Base-by-base conservation (phyloP, 169 alveolate genomes). In the Cryptosporidium bovis region DNA sequence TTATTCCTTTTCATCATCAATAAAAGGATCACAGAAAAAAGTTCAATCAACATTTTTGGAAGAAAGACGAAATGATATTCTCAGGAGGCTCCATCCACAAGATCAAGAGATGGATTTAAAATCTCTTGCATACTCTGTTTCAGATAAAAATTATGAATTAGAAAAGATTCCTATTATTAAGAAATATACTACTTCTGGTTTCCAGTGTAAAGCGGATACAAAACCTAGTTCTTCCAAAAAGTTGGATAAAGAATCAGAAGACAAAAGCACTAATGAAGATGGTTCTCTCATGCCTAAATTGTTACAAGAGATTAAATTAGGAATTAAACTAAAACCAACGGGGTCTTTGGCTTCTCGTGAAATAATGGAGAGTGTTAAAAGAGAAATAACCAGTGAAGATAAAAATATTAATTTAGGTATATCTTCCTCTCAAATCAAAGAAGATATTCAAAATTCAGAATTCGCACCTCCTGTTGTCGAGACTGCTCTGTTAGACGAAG, bases 391-490 rank as follows among this genome's bases (percentile, higher is more conserved):
- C 29, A 62, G 71, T 40, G 33, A 50, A 4, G 24, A 58, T 20
- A 77, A 56, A 31, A 16, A 31, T 44, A 46, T 13, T 13, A 40
- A 77, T 77, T 40, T 77, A 8, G 71, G 87, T 34, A 24, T 77
- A 44, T 60, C 71, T 27, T 77, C 87, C 44, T 60, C 77, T 60
- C 87, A 77, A 77, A 56, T 77, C 31, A 60, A 46, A 27, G 51
- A 40, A 20, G 71, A 56, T 36, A 56, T 77, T 44, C 77, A 77
- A 20, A 34, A 68, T 18, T 58, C 87, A 18, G 87, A 77, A 20
- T 77, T 77, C 36, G 27, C 69, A 60, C 87, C 87, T 40, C 87
- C 87, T 36, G 27, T 77, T 58, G 71, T 77, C 7, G 87, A 77
- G 46, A 77, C 87, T n/a, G 51, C 34, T 44, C 0, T 77, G 15